Evolutionary conservation across 1,139 yeast genomes (phyloP), one percentile per base, ranked within the genome.

Genomic region (Yamadazyma diospyri): DNA sequence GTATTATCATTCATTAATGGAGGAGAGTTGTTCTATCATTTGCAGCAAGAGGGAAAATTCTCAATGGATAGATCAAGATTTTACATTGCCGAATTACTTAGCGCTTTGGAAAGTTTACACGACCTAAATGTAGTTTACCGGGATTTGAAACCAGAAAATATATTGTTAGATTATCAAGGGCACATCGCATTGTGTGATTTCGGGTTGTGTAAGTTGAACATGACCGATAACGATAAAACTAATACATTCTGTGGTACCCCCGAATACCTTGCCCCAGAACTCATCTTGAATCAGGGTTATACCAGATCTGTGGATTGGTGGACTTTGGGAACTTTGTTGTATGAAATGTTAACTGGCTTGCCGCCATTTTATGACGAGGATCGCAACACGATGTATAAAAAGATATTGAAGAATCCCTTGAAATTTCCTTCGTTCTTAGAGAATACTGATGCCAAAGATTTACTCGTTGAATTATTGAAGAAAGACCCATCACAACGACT

Each of bases 281-380:
- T 92, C 38, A 65, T 92, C 37, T 68, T 89, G 43, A 94, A 92
- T 42, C 88, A 86, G 55, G 97, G 97, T 2, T 92, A 92, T 59
- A 88, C 97, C 5, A 78, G 95, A 57, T 81, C 85, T 50, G 97
- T 92, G 24, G 98, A 92, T 61, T 92, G 95, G 81, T 92, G 98
- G 98, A 92, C 97, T 1, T 69, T 92, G 43, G 98, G 98, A 23
- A 92, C 92, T 23, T 69, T 92, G 32, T 69, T 92, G 28, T 92
- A 85, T 56, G 98, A 92, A 58, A 92, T 92, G 98, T 73, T 94
- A 43, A 88, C 97, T 2, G 97, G 97, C 0, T 70, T 92, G 44
- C 98, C 98, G 6, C 97, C 97, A 29, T 92, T 88, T 55, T 92
- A 86, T 55, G 97, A 89, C 53, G 96, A 88, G 53, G 92, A 89